Conservation (phyloP, 2,329 filamentous ascomycete genomes). For the Didymella arachidicola region DNA sequence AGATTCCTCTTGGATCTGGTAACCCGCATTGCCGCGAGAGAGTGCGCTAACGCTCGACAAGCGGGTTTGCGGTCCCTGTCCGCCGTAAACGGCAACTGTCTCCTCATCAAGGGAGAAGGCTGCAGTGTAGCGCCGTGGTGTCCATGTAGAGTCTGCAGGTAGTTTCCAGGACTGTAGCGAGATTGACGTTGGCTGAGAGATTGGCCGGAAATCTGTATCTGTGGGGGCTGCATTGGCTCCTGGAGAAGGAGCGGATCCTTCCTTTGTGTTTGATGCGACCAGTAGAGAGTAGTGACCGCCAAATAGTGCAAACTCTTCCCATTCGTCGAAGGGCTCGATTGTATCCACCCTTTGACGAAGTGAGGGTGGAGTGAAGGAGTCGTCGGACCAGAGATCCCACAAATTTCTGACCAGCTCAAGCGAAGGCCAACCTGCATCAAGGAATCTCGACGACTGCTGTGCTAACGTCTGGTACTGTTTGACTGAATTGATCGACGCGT, state of each 20-base stretch:
- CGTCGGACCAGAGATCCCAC: constrained; percentile 83
- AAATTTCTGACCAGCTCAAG: constrained; percentile 69
- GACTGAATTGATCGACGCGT: constrained; percentile 79
- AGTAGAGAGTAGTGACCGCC: constrained; percentile 84
- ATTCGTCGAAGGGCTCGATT: constrained; percentile 90
- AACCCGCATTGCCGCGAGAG: constrained; percentile 28
- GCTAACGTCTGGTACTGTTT: constrained; percentile 70
- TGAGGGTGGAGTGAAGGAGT: constrained; percentile 67
- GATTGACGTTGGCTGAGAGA: constrained; percentile 20
- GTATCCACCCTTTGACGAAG: constrained; percentile 70
- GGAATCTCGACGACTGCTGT: constrained; percentile 75
- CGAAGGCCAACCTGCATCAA: constrained; percentile 70
- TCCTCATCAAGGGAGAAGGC: constrained; percentile 43
- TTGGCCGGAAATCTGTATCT: background rate
- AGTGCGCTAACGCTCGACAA: constrained; percentile 55
- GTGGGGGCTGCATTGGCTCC: constrained; percentile 1
- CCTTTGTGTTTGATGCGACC: constrained; percentile 62
- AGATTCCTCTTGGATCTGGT: constrained; percentile 44
- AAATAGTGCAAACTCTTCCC: constrained; percentile 92
- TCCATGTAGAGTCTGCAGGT: constrained; percentile 24
- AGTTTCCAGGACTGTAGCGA: constrained; percentile 27
- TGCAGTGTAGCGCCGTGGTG: constrained; percentile 52
- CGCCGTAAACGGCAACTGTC: constrained; percentile 53
- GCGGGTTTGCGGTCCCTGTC: constrained; percentile 58
- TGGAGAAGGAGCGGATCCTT: constrained; percentile 18